Evolutionary conservation across 2,329 filamentous ascomycete species (phyloP), one percentile per base, ranked within the genome.

Genomic region (Monilinia vaccinii-corymbosi): DNA sequence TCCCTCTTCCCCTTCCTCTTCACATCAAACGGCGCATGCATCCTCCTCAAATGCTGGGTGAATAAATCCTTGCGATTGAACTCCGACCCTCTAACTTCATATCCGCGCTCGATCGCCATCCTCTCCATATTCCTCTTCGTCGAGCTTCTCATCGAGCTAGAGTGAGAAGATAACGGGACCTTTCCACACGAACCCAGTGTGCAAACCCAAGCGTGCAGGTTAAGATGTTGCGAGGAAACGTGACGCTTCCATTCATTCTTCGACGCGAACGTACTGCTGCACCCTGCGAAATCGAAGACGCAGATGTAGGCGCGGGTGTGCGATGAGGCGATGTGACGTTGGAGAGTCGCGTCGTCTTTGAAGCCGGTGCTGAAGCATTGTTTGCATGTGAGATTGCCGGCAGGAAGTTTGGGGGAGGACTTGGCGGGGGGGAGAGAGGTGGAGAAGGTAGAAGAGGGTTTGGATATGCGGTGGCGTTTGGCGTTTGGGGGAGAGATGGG

Each of bases 221-320:
- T 82, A 25, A 96, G 77, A 70, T 97, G 93, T 70, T 96, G 88
- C 0, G 87, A 88, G 36, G 79, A 76, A 68, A 93, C 84, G 71
- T 97, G 93, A 0, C 93, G 84, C 73, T 97, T 97, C 93, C 93
- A 97, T 72, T 97, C 92, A 71, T 96, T 96, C 75, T 96, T 96
- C 66, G 81, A 86, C 3, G 81, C 80, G 69, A 96, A 96, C 0
- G 80, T 84, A 2, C 84, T 82, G 0, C 63, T 65, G 74, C 93
- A 97, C 38, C 87, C 88, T 60, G 91, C 94, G 59, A 83, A 85
- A 34, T 82, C 77, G 71, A 97, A 91, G 60, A 90, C 84, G 72
- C 93, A 97, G 28, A 80, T 78, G 69, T 93, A 94, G 0, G 83
- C 80, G 0, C 82, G 80, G 2, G 77, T 79, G 67, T 86, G 83